phyloP scores from a whole-genome alignment of 306 rosid species.

The Rosa persica region DNA sequence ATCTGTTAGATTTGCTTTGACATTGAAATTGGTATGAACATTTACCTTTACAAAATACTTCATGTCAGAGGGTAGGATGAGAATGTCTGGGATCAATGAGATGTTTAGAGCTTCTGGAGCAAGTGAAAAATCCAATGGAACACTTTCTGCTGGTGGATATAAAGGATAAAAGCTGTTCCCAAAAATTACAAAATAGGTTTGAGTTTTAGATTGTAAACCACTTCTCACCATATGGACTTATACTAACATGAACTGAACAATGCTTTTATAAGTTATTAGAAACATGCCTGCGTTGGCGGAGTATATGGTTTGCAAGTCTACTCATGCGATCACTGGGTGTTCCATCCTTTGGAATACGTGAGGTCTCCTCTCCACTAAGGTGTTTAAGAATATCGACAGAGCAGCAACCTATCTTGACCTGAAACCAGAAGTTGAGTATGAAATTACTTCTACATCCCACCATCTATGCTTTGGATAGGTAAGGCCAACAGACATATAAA shows the following conservation, averaged over 20 bases:
- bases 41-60: slow-evolving; percentile 80
- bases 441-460: neutral
- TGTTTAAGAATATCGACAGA: slow-evolving; percentile 89
- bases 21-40: neutral
- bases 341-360: slow-evolving; percentile 61
- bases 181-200: slow-evolving; percentile 12
- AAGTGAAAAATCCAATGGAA: slow-evolving; percentile 86
- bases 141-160: slow-evolving; percentile 80
- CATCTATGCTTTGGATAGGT: neutral
- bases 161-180: slow-evolving; percentile 87
- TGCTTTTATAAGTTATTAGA: neutral
- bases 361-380: slow-evolving; percentile 89
- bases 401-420: slow-evolving; percentile 92
- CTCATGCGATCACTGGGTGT: slow-evolving; percentile 77
- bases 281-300: slow-evolving; percentile 70
- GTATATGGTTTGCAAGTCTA: slow-evolving; percentile 75
- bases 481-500: too few species aligned
- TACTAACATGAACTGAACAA: slow-evolving; percentile 11
- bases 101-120: slow-evolving; percentile 81
- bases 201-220: slow-evolving; percentile 12
- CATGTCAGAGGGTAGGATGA: slow-evolving; percentile 88
- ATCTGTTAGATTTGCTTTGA: neutral
- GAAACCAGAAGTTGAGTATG: slow-evolving; percentile 30
- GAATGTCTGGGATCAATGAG: slow-evolving; percentile 68
- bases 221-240: slow-evolving; percentile 15